Percentiles rank a stretch among this genome's conserved stretches.
phyloP scores from a whole-genome alignment of 305 asterid species.

The Solanum hybrid region DNA sequence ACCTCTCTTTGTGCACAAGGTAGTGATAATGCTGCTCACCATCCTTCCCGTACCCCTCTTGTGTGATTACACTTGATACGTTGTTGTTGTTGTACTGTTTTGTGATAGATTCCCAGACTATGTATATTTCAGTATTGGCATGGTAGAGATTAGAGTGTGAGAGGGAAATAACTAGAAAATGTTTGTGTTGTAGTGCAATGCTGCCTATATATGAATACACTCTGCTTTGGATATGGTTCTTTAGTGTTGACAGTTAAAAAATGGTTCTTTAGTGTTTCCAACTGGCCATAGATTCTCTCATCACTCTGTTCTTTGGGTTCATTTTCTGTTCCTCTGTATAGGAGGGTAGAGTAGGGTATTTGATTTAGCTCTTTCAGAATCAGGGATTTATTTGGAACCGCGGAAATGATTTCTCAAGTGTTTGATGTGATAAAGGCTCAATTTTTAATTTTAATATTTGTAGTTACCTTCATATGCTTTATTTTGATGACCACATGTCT shows the following conservation, averaged over 20 bases:
- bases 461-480: neutral
- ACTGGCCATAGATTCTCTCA: neutral
- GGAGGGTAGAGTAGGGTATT: neutral
- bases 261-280: neutral
- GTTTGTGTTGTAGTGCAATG: neutral
- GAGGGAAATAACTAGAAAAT: neutral
- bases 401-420: neutral
- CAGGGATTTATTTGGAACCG: neutral
- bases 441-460: neutral
- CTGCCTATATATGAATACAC: neutral
- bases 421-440: neutral
- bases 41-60: neutral
- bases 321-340: neutral
- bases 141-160: neutral
- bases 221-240: neutral
- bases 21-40: neutral
- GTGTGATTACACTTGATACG: neutral
- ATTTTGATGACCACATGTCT: neutral
- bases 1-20: neutral
- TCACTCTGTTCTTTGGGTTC: neutral
- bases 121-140: neutral
- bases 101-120: neutral
- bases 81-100: neutral
- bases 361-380: neutral
- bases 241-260: neutral